Base-by-base conservation (phyloP, 2,329 filamentous ascomycete species). In the Alternaria consortialis region DNA sequence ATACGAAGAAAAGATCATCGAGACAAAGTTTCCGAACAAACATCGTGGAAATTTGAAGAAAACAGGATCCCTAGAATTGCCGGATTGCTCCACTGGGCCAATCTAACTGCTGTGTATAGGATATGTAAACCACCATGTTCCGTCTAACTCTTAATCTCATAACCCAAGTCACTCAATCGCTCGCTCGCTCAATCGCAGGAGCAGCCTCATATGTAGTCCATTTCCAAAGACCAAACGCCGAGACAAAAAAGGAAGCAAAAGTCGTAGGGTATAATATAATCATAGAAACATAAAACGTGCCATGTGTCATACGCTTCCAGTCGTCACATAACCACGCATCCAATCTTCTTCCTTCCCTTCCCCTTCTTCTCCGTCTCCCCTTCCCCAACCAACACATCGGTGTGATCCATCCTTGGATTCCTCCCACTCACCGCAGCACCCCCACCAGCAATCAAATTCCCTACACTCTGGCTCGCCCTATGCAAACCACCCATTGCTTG, bases 281-380 rank as follows among this genome's bases (percentile, higher is more conserved):
- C 25, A 47, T 42, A 56, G 20, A 56, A 42, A 55, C 27, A 50
- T 39, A 52, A 52, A 20, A n/a, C 7, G 36, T 13, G 20, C 11
- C 34, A 9, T 43, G 25, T 9, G 20, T 32, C 40, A 15, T 13
- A n/a, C 27, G 43, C 20, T 20, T 20, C 20, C 20, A 2, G 20
- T 20, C 20, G 12, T 58, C 52, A 71, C 68, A 71, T 71, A 8
- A 70, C 47, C 25, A 54, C 48, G 62, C 71, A 74, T 0, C 43
- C 63, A 37, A 66, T 48, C 56, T 44, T 71, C 67, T 56, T 71
- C 59, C 51, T 69, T 52, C 48, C 48, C 36, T 63, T 68, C 1
- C 43, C 59, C 31, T 58, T 52, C 23, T 37, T 39, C 20, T 51
- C 51, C 52, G 29, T 63, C 42, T n/a, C 39, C 37, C 23, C 27